Percentiles rank a stretch among this genome's conserved stretches.
Evolutionary conservation across 345 rosid species (phyloP).

Genomic region (Sonneratia caseolaris): DNA sequence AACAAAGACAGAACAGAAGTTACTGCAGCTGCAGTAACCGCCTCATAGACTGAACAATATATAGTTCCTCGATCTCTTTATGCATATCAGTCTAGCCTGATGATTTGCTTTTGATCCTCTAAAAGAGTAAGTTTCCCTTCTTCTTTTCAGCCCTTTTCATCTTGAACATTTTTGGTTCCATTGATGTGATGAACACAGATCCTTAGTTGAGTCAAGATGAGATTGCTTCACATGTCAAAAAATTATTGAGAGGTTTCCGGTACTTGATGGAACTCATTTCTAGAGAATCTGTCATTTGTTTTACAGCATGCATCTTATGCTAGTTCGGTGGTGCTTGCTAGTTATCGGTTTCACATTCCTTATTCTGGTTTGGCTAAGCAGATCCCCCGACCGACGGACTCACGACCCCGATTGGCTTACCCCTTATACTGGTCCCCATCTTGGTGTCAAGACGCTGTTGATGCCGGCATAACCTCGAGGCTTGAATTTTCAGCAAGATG

Average conservation of each 20-base stretch:
- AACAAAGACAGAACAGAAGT: conserved; percentile 45
- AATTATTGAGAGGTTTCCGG: neutral
- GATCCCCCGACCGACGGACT: too few species aligned
- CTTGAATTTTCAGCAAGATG: neutral
- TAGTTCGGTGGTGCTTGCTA: too few species aligned
- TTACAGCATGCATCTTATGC: neutral
- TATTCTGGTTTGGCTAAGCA: neutral
- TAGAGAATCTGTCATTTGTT: neutral
- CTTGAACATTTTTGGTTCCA: neutral
- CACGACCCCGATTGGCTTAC: too few species aligned
- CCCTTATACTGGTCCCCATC: neutral
- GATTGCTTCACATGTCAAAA: neutral
- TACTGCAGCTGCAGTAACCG: conserved; percentile 16
- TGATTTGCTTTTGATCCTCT: neutral
- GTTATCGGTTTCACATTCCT: neutral
- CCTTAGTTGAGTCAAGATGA: too few species aligned
- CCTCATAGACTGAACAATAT: too few species aligned
- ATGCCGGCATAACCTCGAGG: neutral
- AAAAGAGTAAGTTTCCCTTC: too few species aligned
- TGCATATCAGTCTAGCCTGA: conserved; percentile 3
- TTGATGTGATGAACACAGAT: too few species aligned
- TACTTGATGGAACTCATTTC: neutral
- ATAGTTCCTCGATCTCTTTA: neutral
- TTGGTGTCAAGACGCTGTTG: neutral
- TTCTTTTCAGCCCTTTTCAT: neutral